Percentiles rank a stretch among this genome's conserved stretches.
Evolutionary conservation across 805 yeast species (phyloP).

Genomic region (Ogataea pignaliae): DNA sequence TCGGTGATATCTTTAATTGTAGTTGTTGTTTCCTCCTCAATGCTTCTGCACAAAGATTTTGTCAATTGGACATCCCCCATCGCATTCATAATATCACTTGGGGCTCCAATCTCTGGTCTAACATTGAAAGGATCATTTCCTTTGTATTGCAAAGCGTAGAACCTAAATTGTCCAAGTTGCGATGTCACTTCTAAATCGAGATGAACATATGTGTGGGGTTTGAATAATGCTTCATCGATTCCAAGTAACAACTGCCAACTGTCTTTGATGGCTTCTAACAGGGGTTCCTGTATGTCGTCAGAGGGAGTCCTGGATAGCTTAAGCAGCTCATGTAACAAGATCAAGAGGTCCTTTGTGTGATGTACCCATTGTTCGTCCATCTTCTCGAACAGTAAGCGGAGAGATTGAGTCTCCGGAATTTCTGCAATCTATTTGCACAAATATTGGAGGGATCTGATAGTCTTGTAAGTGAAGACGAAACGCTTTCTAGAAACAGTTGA

Average conservation of each 20-base stretch:
- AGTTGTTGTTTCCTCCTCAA: conserved; percentile 17
- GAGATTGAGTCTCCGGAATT: too few relatives aligned
- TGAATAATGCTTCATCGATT: conserved; percentile 17
- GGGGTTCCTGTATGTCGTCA: not conserved
- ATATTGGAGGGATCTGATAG: too few relatives aligned
- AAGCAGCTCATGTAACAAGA: conserved; percentile 10
- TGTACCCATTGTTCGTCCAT: too few relatives aligned
- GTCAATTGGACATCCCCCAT: conserved; percentile 13
- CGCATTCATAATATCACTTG: conserved; percentile 4
- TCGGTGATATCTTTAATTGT: conserved; percentile 14
- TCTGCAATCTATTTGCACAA: too few relatives aligned
- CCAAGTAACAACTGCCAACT: conserved; percentile 25
- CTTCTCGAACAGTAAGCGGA: too few relatives aligned
- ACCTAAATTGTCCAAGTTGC: conserved; percentile 7
- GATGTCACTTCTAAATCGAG: conserved; percentile 13
- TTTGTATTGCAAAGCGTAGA: conserved; percentile 12
- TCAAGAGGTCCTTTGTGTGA: too few relatives aligned
- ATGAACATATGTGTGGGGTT: conserved; percentile 11
- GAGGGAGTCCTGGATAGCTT: conserved; percentile 9
- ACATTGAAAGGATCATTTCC: not conserved
- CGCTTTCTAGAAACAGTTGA: too few relatives aligned
- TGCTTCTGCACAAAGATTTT: conserved; percentile 9
- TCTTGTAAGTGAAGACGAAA: too few relatives aligned
- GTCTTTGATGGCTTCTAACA: conserved; percentile 13
- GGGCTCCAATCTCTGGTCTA: not conserved